These are phyloP conservation scores for Blastocladiella britannica DNA, from an alignment of 192 early-diverging fungal genomes.

Conservation along the genomic window DNA sequence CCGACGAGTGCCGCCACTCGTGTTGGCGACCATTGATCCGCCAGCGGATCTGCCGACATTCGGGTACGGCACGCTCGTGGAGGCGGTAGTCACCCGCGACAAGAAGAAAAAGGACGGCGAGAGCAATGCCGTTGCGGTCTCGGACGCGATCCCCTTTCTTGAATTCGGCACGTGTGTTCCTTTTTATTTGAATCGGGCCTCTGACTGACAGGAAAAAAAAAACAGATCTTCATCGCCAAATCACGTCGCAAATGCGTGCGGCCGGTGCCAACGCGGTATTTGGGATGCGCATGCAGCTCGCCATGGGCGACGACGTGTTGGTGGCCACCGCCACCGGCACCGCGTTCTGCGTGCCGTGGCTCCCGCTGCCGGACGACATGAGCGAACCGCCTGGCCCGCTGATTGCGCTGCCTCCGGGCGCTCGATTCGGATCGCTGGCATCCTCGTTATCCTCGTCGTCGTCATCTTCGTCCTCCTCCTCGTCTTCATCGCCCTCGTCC, in stretches of 20 bases:
- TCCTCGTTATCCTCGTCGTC: background rate
- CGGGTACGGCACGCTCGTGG: conserved; percentile 41
- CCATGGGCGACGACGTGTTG: conserved; percentile 27
- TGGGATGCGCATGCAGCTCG: conserved; percentile 30
- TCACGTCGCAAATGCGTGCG: conserved; percentile 56
- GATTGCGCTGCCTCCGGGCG: conserved; percentile 38
- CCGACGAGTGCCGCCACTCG: conserved; percentile 52
- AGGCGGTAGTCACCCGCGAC: conserved; percentile 42
- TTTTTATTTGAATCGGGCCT: too few species aligned
- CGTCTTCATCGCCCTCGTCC: conserved; percentile 1
- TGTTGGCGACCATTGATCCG: conserved; percentile 50
- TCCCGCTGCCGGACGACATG: too few species aligned
- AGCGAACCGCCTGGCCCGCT: conserved; percentile 41
- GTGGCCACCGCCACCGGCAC: conserved; percentile 53
- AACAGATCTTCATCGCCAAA: conserved; percentile 61
- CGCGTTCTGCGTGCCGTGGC: conserved; percentile 40
- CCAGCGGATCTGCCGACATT: conserved; percentile 43
- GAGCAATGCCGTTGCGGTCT: conserved; percentile 38
- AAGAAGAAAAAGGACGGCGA: conserved; percentile 37
- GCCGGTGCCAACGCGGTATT: conserved; percentile 60
- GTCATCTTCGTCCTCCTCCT: background rate
- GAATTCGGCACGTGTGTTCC: too few species aligned
- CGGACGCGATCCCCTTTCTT: conserved; percentile 58
- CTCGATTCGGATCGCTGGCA: conserved; percentile 2
- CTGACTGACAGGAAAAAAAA: too few species aligned